Evolutionary conservation across 2,329 filamentous ascomycete genomes (phyloP).

Genomic region (Rachicladosporium sp.): DNA sequence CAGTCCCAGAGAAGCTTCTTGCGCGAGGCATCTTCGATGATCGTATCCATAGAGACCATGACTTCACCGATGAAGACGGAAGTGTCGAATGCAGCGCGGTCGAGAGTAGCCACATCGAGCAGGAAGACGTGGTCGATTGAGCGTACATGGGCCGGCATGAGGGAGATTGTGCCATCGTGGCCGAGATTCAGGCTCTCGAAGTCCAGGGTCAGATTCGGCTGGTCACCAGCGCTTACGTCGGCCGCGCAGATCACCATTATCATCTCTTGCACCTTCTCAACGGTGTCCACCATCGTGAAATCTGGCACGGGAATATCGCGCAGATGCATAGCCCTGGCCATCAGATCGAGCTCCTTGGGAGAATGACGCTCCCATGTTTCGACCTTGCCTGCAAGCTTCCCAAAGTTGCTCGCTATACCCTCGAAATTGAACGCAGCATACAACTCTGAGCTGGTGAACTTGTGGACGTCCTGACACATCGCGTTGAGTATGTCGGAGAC

Average conservation of each 20-base stretch:
- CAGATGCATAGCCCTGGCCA: neutral
- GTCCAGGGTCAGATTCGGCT: neutral
- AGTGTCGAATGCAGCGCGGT: slow-evolving; percentile 28
- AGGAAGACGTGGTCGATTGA: slow-evolving; percentile 13
- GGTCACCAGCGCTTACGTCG: neutral
- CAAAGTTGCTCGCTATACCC: neutral
- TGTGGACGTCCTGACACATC: neutral
- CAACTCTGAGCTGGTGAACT: neutral
- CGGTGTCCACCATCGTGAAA: neutral
- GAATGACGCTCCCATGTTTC: neutral
- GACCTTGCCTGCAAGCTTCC: neutral
- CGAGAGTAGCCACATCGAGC: slow-evolving; percentile 33
- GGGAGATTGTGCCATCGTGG: neutral
- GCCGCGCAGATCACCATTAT: neutral
- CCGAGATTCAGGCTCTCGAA: neutral
- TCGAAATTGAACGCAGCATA: neutral
- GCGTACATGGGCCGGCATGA: neutral
- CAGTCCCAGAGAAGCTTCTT: slow-evolving; percentile 46
- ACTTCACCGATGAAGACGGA: slow-evolving; percentile 5
- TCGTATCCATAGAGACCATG: slow-evolving; percentile 19
- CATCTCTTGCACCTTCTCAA: neutral
- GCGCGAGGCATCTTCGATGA: slow-evolving; percentile 34
- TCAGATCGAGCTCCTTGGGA: neutral
- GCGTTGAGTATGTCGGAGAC: neutral
- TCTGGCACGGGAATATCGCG: neutral